Conservation (phyloP, 2,329 filamentous ascomycete genomes). For the Dothideomycetes sp. region DNA sequence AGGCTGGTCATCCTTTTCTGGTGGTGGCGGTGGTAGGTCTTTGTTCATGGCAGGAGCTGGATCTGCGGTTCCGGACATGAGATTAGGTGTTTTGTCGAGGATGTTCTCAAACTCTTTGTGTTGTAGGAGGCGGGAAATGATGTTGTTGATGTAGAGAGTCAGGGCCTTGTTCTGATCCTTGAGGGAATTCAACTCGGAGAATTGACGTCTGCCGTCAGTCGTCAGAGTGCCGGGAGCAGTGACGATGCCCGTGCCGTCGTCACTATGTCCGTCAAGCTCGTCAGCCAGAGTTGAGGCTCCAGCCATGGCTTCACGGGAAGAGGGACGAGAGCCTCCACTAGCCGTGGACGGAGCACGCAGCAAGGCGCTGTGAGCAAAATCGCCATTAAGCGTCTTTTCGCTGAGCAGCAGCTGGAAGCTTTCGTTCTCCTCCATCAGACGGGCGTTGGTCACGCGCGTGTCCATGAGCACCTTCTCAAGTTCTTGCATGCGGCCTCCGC, state of each 20-base stretch:
- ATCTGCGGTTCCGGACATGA: slow-evolving; percentile 37
- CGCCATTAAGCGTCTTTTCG: slow-evolving; percentile 90
- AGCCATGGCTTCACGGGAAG: slow-evolving; percentile 28
- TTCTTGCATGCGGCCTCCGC: slow-evolving; percentile 76
- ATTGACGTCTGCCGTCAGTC: slow-evolving; percentile 49
- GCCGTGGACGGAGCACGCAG: slow-evolving; percentile 45
- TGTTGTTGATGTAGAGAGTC: slow-evolving; percentile 97
- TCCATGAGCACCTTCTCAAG: slow-evolving; percentile 87
- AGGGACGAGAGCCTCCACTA: slow-evolving; percentile 15
- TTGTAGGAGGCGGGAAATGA: slow-evolving; percentile 88
- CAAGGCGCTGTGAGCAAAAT: slow-evolving; percentile 77
- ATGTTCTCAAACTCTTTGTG: slow-evolving; percentile 94
- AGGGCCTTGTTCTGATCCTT: slow-evolving; percentile 96
- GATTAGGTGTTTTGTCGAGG: slow-evolving; percentile 66
- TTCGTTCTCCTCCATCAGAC: slow-evolving; percentile 97
- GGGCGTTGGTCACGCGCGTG: slow-evolving; percentile 87
- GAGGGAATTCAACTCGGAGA: slow-evolving; percentile 66
- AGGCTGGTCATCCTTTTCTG: slow-evolving; percentile 40
- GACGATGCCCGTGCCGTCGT: slow-evolving; percentile 46
- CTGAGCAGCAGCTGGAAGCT: slow-evolving; percentile 92
- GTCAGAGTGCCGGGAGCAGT: slow-evolving; percentile 49
- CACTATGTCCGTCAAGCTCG: slow-evolving; percentile 59
- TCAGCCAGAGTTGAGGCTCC: slow-evolving; percentile 66
- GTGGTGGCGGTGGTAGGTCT: slow-evolving; percentile 65
- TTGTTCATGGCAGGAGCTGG: slow-evolving; percentile 50